Evolutionary conservation across 2,329 filamentous ascomycete species (phyloP), one percentile per base, ranked within the genome.

Genomic region (Alternaria brassicae): DNA sequence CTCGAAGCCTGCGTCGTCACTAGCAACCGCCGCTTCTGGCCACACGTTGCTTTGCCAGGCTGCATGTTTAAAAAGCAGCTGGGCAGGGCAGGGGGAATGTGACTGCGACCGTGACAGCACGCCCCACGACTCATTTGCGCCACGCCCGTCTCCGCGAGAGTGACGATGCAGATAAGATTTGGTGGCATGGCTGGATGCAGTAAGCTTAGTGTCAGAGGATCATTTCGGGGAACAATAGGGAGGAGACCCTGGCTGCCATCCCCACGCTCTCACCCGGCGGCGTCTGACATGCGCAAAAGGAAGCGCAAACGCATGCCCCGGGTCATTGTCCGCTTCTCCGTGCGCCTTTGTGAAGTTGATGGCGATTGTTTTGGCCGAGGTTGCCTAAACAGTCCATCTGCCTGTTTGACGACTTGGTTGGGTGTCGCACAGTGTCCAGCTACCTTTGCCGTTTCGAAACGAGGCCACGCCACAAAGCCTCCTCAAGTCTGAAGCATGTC

Each of bases 261-360:
- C 66, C 58, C 50, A 61, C 58, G 61, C 65, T 48, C 64, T 61
- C 58, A 64, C 65, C 72, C 62, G 60, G 51, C 68, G 68, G 56
- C 56, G 19, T 50, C 25, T 50, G 45, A 27, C 65, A 64, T 66
- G 34, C 56, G 49, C 62, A 67, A 60, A 60, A 48, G 55, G 63
- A 62, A 53, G 51, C 44, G 42, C 57, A 52, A 58, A 61, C 53
- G 45, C 61, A 51, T 60, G 37, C 54, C 60, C 54, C 70, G 68
- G 68, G 56, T 56, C 52, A 32, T 56, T 57, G 58, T 66, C 71
- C 69, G 70, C 67, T 53, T 57, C 63, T 67, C 70, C 68, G 70
- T 56, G 60, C 53, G 47, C 61, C 53, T 39, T 3, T 41, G 30
- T 41, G 39, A 39, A 52, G 49, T 37, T 5, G 28, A 27, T 9